These are phyloP conservation scores for Mycena indigotica DNA, from an alignment of 768 basidiomycete species.

Conservation along the genomic window DNA sequence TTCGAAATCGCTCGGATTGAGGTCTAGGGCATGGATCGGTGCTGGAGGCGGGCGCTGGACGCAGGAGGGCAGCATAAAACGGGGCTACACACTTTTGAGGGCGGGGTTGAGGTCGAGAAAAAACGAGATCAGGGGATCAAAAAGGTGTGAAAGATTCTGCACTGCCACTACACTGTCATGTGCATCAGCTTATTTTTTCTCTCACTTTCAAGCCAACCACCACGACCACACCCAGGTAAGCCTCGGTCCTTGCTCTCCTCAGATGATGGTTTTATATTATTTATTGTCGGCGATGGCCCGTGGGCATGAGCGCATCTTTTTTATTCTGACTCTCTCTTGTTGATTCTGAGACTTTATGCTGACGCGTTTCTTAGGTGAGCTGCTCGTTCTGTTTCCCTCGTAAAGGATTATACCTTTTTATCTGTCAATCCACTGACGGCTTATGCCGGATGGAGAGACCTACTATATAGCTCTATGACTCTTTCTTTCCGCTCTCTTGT, in stretches of 20 bases:
- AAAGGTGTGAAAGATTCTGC: too few relatives aligned
- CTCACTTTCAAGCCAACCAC: background rate
- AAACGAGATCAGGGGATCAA: too few relatives aligned
- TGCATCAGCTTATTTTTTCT: too few relatives aligned
- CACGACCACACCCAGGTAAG: background rate
- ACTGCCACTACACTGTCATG: too few relatives aligned
- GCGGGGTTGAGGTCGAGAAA: too few relatives aligned
- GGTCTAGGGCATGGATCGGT: too few relatives aligned
- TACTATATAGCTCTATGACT: slow-evolving; percentile 27
- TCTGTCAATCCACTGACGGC: slow-evolving; percentile 61
- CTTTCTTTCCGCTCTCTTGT: background rate
- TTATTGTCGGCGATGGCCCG: slow-evolving; percentile 73
- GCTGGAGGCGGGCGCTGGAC: too few relatives aligned
- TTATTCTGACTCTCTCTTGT: slow-evolving; percentile 42
- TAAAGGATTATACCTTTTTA: slow-evolving; percentile 33
- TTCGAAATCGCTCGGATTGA: background rate
- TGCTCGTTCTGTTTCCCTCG: slow-evolving; percentile 21
- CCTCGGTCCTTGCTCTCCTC: background rate
- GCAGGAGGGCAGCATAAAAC: too few relatives aligned
- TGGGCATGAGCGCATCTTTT: slow-evolving; percentile 52
- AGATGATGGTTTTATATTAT: slow-evolving; percentile 39
- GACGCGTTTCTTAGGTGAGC: slow-evolving; percentile 13
- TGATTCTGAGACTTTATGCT: slow-evolving; percentile 8
- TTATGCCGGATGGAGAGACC: slow-evolving; percentile 31
- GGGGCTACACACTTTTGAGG: too few relatives aligned